These are phyloP conservation scores for Melaleuca alternifolia DNA, from an alignment of 345 rosid genomes.

Conservation along the genomic window DNA sequence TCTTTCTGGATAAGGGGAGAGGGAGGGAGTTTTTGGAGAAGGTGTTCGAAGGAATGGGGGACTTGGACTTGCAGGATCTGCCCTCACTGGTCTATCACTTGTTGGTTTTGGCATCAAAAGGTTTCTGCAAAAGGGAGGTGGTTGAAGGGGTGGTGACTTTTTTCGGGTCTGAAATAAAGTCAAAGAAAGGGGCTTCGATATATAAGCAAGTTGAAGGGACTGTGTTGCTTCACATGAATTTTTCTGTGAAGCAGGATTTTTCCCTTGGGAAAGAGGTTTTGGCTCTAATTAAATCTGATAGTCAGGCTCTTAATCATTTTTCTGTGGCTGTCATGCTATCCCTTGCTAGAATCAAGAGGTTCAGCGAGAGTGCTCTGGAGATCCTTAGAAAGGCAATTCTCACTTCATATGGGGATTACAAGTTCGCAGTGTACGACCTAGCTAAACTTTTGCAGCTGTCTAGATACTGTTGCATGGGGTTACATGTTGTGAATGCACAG, in stretches of 20 bases:
- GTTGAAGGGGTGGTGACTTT: slow-evolving; percentile 56
- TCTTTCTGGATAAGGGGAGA: slow-evolving; percentile 40
- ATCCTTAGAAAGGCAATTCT: slow-evolving; percentile 43
- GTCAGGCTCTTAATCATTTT: slow-evolving; percentile 57
- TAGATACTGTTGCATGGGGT: neutral
- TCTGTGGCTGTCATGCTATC: slow-evolving; percentile 55
- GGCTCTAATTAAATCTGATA: slow-evolving; percentile 46
- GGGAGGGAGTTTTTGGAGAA: slow-evolving; percentile 54
- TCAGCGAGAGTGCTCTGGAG: slow-evolving; percentile 43
- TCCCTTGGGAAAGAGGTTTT: slow-evolving; percentile 66
- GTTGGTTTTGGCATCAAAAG: slow-evolving; percentile 70
- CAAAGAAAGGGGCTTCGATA: slow-evolving; percentile 27
- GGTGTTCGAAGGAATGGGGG: slow-evolving; percentile 47
- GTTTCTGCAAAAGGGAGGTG: slow-evolving; percentile 63
- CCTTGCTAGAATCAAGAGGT: slow-evolving; percentile 62
- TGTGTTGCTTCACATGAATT: slow-evolving; percentile 75
- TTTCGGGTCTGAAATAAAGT: slow-evolving; percentile 44
- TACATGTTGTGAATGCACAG: neutral
- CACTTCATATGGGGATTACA: slow-evolving; percentile 46
- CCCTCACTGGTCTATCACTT: slow-evolving; percentile 70
- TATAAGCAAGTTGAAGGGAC: slow-evolving; percentile 78
- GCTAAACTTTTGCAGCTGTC: neutral
- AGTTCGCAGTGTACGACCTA: slow-evolving; percentile 41
- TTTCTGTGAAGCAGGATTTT: slow-evolving; percentile 89
- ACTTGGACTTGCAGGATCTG: slow-evolving; percentile 61